These are phyloP conservation scores for Sarcodon aspratus DNA, from an alignment of 768 basidiomycete species.

Conservation along the genomic window DNA sequence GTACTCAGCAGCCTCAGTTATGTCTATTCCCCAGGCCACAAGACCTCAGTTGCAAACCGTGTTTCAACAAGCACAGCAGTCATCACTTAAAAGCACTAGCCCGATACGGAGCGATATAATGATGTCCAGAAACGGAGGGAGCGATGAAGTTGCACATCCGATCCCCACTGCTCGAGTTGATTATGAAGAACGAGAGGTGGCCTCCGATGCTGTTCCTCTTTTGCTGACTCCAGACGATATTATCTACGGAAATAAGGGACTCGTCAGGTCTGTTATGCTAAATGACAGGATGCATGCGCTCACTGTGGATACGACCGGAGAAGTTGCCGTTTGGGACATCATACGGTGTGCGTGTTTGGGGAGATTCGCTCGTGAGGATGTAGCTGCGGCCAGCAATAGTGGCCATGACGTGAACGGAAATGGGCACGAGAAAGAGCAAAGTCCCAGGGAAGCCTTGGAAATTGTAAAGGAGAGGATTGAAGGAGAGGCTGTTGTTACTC, in stretches of 20 bases:
- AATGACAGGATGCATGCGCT: constrained; percentile 87
- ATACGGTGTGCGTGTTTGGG: constrained; percentile 70
- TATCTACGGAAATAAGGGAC: constrained; percentile 67
- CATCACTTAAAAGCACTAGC: constrained; percentile 17
- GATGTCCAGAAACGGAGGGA: constrained; percentile 7
- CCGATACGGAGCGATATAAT: constrained; percentile 14
- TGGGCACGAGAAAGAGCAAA: constrained; percentile 35
- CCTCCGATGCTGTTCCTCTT: constrained; percentile 60
- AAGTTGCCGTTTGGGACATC: constrained; percentile 91
- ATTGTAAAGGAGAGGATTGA: constrained; percentile 86
- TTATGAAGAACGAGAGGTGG: constrained; percentile 69
- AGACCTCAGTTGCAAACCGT: constrained; percentile 25
- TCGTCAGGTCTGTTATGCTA: constrained; percentile 71
- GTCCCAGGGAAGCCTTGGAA: constrained; percentile 79
- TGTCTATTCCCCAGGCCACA: constrained; percentile 45
- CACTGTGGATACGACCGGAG: constrained; percentile 81
- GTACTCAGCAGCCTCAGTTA: constrained; percentile 77
- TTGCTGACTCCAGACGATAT: constrained; percentile 47
- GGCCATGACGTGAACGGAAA: constrained; percentile 32
- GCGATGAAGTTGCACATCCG: constrained; percentile 19
- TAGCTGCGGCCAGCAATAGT: constrained; percentile 40
- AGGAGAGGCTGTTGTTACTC: constrained; percentile 76
- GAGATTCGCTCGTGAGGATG: constrained; percentile 51
- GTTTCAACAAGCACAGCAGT: constrained; percentile 17
- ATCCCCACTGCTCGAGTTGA: constrained; percentile 30